A percentile compares a stretch with the other conserved stretches of the same genome.
Conservation (phyloP, 257 asterid species). For the Buddleja alternifolia region DNA sequence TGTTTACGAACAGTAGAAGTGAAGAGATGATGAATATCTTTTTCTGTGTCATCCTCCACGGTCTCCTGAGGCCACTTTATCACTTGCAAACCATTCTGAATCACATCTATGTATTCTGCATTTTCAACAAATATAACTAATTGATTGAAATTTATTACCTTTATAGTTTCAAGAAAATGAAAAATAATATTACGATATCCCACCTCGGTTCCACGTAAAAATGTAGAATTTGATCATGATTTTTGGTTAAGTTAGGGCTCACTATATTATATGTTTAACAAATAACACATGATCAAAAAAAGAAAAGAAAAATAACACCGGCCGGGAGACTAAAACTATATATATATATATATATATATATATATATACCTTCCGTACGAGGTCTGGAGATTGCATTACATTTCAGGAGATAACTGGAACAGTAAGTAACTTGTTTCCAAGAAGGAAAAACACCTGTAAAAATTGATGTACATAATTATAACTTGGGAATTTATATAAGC, state of each 20-base stretch:
- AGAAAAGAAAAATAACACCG: no score
- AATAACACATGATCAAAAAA: no score
- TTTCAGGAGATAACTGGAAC: constrained; percentile 29
- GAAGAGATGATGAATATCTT: constrained; percentile 26
- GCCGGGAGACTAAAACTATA: no score
- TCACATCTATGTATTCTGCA: constrained; percentile 50
- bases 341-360: no score
- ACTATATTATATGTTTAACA: no score
- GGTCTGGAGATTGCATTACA: constrained; percentile 54
- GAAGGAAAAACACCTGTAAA: constrained; percentile 38
- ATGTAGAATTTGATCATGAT: no score
- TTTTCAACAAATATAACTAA: background rate
- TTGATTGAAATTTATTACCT: no score
- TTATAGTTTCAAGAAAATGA: no score
- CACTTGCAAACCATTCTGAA: constrained; percentile 52
- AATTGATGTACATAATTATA: constrained; percentile 3
- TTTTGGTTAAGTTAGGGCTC: no score
- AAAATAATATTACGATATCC: background rate
- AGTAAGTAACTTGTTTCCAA: background rate
- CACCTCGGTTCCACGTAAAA: no score
- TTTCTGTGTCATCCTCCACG: constrained; percentile 48
- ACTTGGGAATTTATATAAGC: background rate
- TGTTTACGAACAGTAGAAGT: background rate
- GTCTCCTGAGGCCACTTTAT: constrained; percentile 54
- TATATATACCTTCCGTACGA: constrained; percentile 48